These are phyloP conservation scores for Cytospora mali DNA, from an alignment of 2,329 filamentous ascomycete species.

Conservation along the genomic window DNA sequence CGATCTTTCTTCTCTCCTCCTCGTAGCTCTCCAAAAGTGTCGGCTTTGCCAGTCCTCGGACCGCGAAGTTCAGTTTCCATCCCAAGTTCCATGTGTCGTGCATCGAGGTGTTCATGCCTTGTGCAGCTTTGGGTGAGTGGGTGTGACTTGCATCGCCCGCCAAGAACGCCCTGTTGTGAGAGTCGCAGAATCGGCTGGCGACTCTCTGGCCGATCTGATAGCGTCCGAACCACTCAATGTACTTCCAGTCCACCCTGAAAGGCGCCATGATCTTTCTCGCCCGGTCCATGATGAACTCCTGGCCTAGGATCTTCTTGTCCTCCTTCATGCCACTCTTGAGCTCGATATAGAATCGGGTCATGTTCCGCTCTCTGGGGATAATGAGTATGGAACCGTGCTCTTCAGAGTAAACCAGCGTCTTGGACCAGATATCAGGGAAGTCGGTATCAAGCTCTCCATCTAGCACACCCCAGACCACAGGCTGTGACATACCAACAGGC, in stretches of 20 bases:
- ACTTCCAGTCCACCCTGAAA: constrained; percentile 44
- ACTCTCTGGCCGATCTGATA: constrained; percentile 61
- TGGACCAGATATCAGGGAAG: constrained; percentile 64
- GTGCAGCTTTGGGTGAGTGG: constrained; percentile 59
- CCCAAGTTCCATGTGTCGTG: constrained; percentile 50
- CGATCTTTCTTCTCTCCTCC: constrained; percentile 51
- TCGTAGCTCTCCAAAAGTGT: constrained; percentile 54
- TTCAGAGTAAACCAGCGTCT: constrained; percentile 57
- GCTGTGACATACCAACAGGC: constrained; percentile 43
- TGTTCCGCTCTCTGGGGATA: constrained; percentile 60
- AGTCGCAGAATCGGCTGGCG: constrained; percentile 60
- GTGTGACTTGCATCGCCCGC: constrained; percentile 65
- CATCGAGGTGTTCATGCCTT: constrained; percentile 49
- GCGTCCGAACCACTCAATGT: constrained; percentile 57
- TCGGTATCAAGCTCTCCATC: constrained; percentile 61
- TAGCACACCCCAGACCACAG: constrained; percentile 57
- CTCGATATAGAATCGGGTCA: constrained; percentile 51
- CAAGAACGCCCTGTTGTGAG: constrained; percentile 55
- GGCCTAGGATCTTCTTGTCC: constrained; percentile 38
- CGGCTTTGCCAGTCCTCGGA: constrained; percentile 42
- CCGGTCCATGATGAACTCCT: constrained; percentile 61
- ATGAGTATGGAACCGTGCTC: constrained; percentile 59
- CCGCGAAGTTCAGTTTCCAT: constrained; percentile 42
- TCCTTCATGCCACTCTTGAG: constrained; percentile 32
- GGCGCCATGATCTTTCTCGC: constrained; percentile 49